A percentile compares a stretch with the other conserved stretches of the same genome.
phyloP scores from a whole-genome alignment of 352 stramenopile species.

The Globisporangium nagaii region DNA sequence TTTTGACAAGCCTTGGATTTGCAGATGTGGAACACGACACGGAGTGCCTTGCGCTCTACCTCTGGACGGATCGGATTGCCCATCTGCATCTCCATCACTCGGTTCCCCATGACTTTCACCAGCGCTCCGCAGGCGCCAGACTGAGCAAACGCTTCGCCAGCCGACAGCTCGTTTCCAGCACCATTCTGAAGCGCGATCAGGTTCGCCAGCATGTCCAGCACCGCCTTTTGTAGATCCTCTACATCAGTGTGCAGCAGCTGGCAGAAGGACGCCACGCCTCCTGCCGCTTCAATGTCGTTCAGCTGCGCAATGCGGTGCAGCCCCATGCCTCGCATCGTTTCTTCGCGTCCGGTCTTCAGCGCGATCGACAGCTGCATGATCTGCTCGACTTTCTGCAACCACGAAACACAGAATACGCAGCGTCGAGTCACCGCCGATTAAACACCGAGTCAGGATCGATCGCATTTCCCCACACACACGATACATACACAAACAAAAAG shows the following conservation, averaged over 20 bases:
- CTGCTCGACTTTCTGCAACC: constrained; percentile 55
- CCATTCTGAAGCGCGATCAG: constrained; percentile 71
- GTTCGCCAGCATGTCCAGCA: constrained; percentile 73
- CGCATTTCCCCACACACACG: background rate
- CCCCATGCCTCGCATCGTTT: constrained; percentile 61
- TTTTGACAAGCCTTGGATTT: constrained; percentile 62
- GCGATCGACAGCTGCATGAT: constrained; percentile 52
- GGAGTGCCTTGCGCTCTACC: constrained; percentile 66
- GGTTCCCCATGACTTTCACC: constrained; percentile 58
- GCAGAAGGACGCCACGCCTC: constrained; percentile 68
- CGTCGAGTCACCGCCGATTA: too few species aligned
- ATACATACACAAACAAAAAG: background rate
- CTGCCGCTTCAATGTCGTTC: constrained; percentile 80
- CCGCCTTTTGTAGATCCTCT: constrained; percentile 45
- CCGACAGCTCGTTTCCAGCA: constrained; percentile 54
- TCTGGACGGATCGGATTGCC: constrained; percentile 36
- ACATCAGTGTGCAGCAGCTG: constrained; percentile 49
- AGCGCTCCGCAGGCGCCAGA: constrained; percentile 50
- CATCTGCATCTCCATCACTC: constrained; percentile 47
- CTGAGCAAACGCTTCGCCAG: constrained; percentile 61
- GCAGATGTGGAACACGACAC: constrained; percentile 71
- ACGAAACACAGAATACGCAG: background rate
- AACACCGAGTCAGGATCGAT: too few species aligned
- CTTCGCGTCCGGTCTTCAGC: constrained; percentile 50
- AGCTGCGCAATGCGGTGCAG: constrained; percentile 71